These are phyloP conservation scores for Vicia sativa DNA, from an alignment of 306 rosid genomes.

Conservation along the genomic window DNA sequence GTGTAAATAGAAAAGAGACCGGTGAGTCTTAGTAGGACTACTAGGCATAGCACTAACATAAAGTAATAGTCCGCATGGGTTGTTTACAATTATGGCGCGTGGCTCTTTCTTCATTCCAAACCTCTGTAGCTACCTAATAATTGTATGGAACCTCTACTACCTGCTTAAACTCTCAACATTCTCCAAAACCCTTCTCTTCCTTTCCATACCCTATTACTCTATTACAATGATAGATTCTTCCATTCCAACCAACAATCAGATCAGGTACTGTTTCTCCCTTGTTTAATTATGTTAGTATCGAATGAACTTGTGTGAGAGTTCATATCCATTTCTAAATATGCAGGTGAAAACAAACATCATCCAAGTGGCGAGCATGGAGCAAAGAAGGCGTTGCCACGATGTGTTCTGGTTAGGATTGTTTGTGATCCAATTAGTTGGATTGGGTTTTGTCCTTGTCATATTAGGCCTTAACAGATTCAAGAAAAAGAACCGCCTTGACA, in stretches of 20 bases:
- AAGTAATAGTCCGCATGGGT: no score
- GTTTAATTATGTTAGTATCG: no score
- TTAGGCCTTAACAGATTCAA: conserved; percentile 84
- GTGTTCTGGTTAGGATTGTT: conserved; percentile 82
- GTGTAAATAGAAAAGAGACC: no score
- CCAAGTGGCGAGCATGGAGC: conserved; percentile 56
- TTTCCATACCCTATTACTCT: neutral
- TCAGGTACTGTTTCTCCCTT: neutral
- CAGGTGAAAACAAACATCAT: conserved; percentile 34
- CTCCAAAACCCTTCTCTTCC: neutral
- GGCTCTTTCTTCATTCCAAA: neutral
- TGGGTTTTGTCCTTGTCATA: conserved; percentile 66
- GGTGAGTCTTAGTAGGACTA: neutral
- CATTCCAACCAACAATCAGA: conserved; percentile 4
- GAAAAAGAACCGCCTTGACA: conserved; percentile 73
- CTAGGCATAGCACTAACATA: neutral
- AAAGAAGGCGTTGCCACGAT: conserved; percentile 81
- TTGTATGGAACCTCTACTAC: neutral
- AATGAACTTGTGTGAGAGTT: no score
- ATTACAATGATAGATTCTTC: neutral
- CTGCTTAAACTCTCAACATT: neutral
- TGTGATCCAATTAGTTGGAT: conserved; percentile 64
- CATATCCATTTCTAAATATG: no score
- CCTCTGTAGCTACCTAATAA: neutral
- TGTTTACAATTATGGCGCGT: neutral